phyloP scores from a whole-genome alignment of 2,329 filamentous ascomycete species.

The Teratosphaeria epicoccoides region DNA sequence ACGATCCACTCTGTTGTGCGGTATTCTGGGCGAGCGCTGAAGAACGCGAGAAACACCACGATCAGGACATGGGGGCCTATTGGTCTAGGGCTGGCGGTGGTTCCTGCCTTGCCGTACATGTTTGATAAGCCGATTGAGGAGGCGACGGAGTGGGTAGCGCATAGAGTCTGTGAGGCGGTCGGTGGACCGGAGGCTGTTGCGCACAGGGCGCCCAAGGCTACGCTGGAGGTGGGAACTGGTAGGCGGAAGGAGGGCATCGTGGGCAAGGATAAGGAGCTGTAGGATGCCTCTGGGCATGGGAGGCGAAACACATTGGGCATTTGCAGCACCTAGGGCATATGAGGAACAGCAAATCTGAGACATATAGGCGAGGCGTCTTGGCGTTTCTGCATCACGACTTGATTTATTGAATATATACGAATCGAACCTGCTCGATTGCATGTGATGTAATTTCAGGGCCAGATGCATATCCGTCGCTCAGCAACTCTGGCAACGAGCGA shows the following conservation, averaged over 20 bases:
- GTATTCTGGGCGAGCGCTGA: conserved; percentile 80
- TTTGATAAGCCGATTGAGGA: conserved; percentile 92
- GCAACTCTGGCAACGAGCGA: too few species aligned
- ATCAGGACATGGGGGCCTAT: conserved; percentile 84
- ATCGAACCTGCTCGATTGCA: too few species aligned
- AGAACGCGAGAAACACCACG: conserved; percentile 62
- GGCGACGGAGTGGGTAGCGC: conserved; percentile 82
- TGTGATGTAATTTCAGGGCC: too few species aligned
- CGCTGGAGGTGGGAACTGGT: conserved; percentile 1
- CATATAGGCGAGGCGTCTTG: background rate
- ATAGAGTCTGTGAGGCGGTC: conserved; percentile 64
- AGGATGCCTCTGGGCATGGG: background rate
- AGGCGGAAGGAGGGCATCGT: conserved; percentile 3
- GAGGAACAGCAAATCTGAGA: background rate
- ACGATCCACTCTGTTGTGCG: conserved; percentile 88
- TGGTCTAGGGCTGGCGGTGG: conserved; percentile 55
- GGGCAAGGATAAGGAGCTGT: conserved; percentile 7
- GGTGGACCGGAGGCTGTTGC: conserved; percentile 53
- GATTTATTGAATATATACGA: background rate
- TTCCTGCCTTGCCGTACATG: conserved; percentile 71
- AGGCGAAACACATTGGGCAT: background rate
- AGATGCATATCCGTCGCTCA: too few species aligned
- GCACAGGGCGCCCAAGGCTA: conserved; percentile 2
- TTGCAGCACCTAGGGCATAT: too few species aligned
- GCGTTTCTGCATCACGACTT: background rate